These are phyloP conservation scores for Mucor racemosus DNA, from an alignment of 371 early-diverging fungal genomes.

Conservation along the genomic window DNA sequence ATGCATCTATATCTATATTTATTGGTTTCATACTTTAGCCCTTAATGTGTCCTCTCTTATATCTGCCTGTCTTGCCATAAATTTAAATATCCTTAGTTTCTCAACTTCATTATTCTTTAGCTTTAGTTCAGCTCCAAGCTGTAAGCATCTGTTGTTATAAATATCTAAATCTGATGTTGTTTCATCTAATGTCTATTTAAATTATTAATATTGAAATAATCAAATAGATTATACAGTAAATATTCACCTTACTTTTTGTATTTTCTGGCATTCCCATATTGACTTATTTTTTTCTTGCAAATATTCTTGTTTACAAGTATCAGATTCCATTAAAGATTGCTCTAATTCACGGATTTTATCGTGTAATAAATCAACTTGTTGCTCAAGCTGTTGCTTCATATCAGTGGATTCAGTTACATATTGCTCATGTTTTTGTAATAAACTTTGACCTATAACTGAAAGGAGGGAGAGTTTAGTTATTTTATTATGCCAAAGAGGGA, in stretches of 20 bases:
- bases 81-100: conserved; percentile 46
- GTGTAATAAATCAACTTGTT: conserved; percentile 39
- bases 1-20: background rate
- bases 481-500: background rate
- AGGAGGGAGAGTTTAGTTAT: background rate
- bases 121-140: conserved; percentile 42
- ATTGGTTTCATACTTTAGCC: conserved; percentile 33
- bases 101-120: conserved; percentile 41
- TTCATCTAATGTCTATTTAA: conserved; percentile 37
- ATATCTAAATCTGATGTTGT: conserved; percentile 43
- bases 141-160: conserved; percentile 37
- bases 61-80: conserved; percentile 53
- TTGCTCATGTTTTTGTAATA: conserved; percentile 49
- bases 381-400: conserved; percentile 30
- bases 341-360: conserved; percentile 36
- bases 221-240: background rate
- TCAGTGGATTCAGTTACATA: conserved; percentile 38
- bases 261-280: conserved; percentile 45
- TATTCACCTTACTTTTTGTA: conserved; percentile 43
- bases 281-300: conserved; percentile 33
- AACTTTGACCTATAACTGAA: conserved; percentile 52
- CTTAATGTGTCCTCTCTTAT: conserved; percentile 44
- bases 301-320: conserved; percentile 33
- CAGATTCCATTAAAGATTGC: conserved; percentile 38
- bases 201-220: no score